Conservation (phyloP, 805 yeast species). For the Starmerella sp. region DNA sequence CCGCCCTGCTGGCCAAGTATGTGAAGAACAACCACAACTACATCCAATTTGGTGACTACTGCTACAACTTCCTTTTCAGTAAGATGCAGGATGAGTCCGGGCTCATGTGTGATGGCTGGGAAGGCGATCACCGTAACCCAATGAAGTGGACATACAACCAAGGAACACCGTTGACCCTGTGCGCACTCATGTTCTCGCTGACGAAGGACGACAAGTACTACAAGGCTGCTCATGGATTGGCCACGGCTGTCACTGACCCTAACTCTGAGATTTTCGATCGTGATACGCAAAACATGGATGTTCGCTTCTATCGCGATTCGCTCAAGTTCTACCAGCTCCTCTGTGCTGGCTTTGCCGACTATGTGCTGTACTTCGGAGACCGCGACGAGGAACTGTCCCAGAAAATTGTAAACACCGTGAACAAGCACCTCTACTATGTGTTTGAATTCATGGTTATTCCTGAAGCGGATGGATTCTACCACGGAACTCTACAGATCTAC, state of each 20-base stretch:
- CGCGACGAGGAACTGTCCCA: conserved; percentile 29
- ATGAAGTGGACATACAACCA: conserved; percentile 58
- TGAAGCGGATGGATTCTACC: conserved; percentile 43
- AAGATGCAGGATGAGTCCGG: conserved; percentile 45
- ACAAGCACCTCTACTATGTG: conserved; percentile 46
- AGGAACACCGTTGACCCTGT: conserved; percentile 52
- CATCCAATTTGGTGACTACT: conserved; percentile 47
- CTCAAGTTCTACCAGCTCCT: conserved; percentile 53
- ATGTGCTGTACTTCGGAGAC: conserved; percentile 39
- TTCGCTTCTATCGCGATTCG: conserved; percentile 54
- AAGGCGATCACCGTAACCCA: conserved; percentile 35
- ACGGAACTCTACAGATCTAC: conserved; percentile 49
- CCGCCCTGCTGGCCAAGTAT: conserved; percentile 44
- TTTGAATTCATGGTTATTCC: conserved; percentile 48
- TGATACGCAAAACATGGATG: conserved; percentile 41
- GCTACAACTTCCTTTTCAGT: conserved; percentile 47
- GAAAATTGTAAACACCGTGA: conserved; percentile 34
- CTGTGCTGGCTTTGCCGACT: conserved; percentile 59
- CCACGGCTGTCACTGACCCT: conserved; percentile 48
- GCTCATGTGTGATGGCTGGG: conserved; percentile 52
- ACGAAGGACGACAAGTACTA: conserved; percentile 45
- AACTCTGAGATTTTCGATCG: conserved; percentile 50
- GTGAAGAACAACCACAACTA: conserved; percentile 35
- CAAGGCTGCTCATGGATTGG: conserved; percentile 29
- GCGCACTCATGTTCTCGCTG: conserved; percentile 38